Conservation (phyloP, 2,329 filamentous ascomycete species). For the Colletotrichum caudatum region DNA sequence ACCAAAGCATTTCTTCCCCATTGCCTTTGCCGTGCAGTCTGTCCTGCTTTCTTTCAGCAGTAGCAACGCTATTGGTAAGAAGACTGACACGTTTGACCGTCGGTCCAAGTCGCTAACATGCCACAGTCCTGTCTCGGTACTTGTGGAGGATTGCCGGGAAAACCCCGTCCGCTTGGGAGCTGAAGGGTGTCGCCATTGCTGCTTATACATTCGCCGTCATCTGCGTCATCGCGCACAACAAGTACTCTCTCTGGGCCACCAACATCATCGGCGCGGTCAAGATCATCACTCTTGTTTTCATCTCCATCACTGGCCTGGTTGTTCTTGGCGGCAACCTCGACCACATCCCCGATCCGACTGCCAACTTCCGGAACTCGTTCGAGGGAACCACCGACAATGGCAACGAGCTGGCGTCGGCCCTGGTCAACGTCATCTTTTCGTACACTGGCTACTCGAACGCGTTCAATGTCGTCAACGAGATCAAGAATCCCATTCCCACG, state of each 20-base stretch:
- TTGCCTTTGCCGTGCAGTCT: slow-evolving; percentile 72
- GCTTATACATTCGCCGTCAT: slow-evolving; percentile 70
- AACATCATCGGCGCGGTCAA: slow-evolving; percentile 71
- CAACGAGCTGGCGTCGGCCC: slow-evolving; percentile 57
- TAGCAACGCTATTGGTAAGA: slow-evolving; percentile 69
- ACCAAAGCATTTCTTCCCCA: slow-evolving; percentile 73
- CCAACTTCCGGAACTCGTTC: slow-evolving; percentile 54
- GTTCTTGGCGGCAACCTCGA: slow-evolving; percentile 60
- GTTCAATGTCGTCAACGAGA: slow-evolving; percentile 72
- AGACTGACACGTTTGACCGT: background rate
- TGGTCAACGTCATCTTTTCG: slow-evolving; percentile 70
- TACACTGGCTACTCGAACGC: slow-evolving; percentile 70
- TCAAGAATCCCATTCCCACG: slow-evolving; percentile 69
- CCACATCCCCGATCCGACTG: slow-evolving; percentile 48
- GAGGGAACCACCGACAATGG: slow-evolving; percentile 52
- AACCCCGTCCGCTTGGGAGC: slow-evolving; percentile 67
- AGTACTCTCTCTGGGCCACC: slow-evolving; percentile 65
- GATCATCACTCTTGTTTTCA: slow-evolving; percentile 71
- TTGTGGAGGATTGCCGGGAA: slow-evolving; percentile 68
- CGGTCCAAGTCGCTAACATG: background rate
- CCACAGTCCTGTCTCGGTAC: slow-evolving; percentile 69
- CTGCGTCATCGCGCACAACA: slow-evolving; percentile 66
- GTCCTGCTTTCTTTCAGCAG: slow-evolving; percentile 75
- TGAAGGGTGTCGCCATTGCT: slow-evolving; percentile 75
- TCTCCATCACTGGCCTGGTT: slow-evolving; percentile 70